Evolutionary conservation across 208 protist genomes (phyloP), one percentile per base, ranked within the genome.

Genomic region (Acanthamoeba healyi): DNA sequence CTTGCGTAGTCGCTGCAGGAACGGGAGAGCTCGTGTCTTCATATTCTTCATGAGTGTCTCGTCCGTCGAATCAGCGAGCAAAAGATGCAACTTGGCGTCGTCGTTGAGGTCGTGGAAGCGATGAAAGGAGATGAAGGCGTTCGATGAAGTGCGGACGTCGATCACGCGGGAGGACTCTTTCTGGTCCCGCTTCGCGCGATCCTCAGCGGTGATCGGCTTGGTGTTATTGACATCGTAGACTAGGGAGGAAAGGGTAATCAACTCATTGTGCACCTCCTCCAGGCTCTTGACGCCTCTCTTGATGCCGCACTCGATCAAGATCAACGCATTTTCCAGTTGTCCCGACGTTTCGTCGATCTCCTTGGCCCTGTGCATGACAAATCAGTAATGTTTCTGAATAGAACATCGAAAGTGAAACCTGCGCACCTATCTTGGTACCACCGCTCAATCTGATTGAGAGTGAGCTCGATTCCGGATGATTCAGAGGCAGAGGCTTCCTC

Each of bases 1-100:
- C 19, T 26, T 3, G n/a, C 36, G 17, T 26, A 89, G 9, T 36
- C 81, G 2, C 26, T 89, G 29, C 26, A 89, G 36, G 51, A 89
- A 89, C 34, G 81, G 81, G 6, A 89, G 81, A 46, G 49, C 81
- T 15, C 36, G 42, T 29, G n/a, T n/a, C 49, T 89, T 49, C 26
- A 89, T 22, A 36, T 89, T 61, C 19, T 61, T 22, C n/a, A 89
- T 49, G 81, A 89, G 26, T n/a, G 81, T 61, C 34, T 89, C 81
- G 51, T 89, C 81, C 32, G 81, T 89, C 17, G 81, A 89, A 34
- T 61, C 44, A 34, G 6, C 44, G 42, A 89, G 81, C 44, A 89
- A 61, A 10, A 89, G 51, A 29, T 34, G 51, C 81, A 89, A n/a
- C 29, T 38, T 49, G 17, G 61, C 81, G 51, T 89, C 26, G 51